These are phyloP conservation scores for Glaciozyma martinii DNA, from an alignment of 768 basidiomycete species.

Conservation along the genomic window DNA sequence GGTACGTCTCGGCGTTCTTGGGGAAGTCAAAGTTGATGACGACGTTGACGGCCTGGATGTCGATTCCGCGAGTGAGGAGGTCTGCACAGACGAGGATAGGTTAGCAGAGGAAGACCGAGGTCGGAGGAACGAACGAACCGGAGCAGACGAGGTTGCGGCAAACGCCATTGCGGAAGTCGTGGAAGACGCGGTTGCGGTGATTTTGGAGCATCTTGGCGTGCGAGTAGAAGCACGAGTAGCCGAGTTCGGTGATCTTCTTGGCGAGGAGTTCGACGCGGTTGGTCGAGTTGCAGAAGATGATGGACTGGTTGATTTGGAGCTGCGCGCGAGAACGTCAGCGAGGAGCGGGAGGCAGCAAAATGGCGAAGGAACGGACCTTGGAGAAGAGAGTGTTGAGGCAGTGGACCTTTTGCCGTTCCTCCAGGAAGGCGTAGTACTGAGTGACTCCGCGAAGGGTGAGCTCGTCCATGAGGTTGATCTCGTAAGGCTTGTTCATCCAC, in stretches of 20 bases:
- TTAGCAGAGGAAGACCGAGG: background rate
- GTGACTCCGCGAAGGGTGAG: slow-evolving; percentile 96
- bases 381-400: slow-evolving; percentile 99
- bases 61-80: slow-evolving; percentile 95
- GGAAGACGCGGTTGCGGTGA: slow-evolving; percentile 98
- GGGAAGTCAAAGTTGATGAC: slow-evolving; percentile 99
- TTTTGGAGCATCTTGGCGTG: slow-evolving; percentile 99
- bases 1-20: slow-evolving; percentile 96
- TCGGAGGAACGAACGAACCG: slow-evolving; percentile 35
- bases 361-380: slow-evolving; percentile 55
- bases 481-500: slow-evolving; percentile 90
- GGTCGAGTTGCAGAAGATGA: slow-evolving; percentile 99
- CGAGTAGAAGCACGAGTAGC: slow-evolving; percentile 99
- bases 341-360: slow-evolving; percentile 39
- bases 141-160: slow-evolving; percentile 96
- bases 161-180: slow-evolving; percentile 97
- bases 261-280: slow-evolving; percentile 98
- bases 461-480: slow-evolving; percentile 99
- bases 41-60: slow-evolving; percentile 99
- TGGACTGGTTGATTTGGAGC: slow-evolving; percentile 99
- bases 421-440: slow-evolving; percentile 98
- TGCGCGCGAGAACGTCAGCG: slow-evolving; percentile 47
- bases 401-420: slow-evolving; percentile 98
- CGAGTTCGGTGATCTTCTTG: slow-evolving; percentile 98
- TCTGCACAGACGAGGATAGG: slow-evolving; percentile 43